Percentiles rank a stretch among this genome's conserved stretches.
Evolutionary conservation across 2,329 filamentous ascomycete genomes (phyloP).

Genomic region (Exophiala oligosperma): DNA sequence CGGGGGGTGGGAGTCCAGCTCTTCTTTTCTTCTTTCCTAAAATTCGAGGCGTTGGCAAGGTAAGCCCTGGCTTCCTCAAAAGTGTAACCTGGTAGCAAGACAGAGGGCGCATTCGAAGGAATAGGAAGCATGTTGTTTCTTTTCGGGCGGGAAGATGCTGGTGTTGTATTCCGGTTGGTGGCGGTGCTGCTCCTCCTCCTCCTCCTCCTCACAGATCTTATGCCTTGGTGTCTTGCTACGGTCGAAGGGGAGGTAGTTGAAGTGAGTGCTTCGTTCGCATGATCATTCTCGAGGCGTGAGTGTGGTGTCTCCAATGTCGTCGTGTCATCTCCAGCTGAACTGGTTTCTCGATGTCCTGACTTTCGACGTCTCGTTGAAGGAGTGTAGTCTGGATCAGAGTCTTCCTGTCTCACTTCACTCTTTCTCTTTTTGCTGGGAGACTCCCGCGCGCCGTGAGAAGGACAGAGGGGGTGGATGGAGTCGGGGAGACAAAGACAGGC

Average conservation of each 20-base stretch:
- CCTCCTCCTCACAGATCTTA: too few species aligned
- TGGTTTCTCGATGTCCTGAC: too few species aligned
- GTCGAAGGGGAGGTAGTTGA: too few species aligned
- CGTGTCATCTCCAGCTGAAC: too few species aligned
- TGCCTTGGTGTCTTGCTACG: too few species aligned
- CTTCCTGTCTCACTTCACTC: background rate
- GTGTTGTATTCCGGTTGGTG: background rate
- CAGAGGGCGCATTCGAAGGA: background rate
- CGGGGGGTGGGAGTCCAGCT: background rate
- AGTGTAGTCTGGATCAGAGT: background rate
- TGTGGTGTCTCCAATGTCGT: too few species aligned
- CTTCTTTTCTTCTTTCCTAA: background rate
- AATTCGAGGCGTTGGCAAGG: background rate
- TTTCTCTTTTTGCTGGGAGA: slow-evolving; percentile 3
- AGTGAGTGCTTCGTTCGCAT: too few species aligned
- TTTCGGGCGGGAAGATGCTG: background rate
- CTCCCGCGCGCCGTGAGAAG: slow-evolving; percentile 6
- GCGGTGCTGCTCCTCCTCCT: too few species aligned
- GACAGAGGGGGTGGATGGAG: slow-evolving; percentile 6
- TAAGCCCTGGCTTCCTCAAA: background rate
- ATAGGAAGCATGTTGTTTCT: background rate
- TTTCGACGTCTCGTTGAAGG: background rate
- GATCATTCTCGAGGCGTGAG: too few species aligned
- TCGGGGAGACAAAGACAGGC: slow-evolving; percentile 9
- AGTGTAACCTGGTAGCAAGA: background rate